phyloP scores from a whole-genome alignment of 2,329 filamentous ascomycete genomes.

The Ophiostoma piceae region DNA sequence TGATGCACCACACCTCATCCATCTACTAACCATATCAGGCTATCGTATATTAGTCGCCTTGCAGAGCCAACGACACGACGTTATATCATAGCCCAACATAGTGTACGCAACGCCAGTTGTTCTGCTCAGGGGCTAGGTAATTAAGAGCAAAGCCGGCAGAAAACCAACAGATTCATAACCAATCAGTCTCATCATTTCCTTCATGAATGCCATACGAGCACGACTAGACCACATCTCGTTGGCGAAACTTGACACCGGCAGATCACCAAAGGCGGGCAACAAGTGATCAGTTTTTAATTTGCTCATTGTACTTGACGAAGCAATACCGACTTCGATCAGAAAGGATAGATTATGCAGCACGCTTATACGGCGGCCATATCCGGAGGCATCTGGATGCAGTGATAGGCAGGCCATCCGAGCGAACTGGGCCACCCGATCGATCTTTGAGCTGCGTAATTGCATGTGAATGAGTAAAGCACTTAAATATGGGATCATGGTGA shows the following conservation, averaged over 20 bases:
- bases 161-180: background rate
- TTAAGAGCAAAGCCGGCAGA: background rate
- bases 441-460: background rate
- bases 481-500: background rate
- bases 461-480: background rate
- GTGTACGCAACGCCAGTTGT: background rate
- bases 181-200: background rate
- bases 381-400: background rate
- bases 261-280: background rate
- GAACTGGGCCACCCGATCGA: background rate
- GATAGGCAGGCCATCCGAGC: background rate
- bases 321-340: no score
- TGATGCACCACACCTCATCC: background rate
- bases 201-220: background rate
- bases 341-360: no score
- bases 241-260: background rate
- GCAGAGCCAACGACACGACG: background rate
- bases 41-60: background rate
- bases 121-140: background rate
- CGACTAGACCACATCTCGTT: background rate
- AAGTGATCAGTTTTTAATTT: background rate
- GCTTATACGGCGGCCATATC: background rate
- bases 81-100: background rate
- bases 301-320: no score
- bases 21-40: background rate